Percentiles rank a stretch among this genome's conserved stretches.
Conservation (phyloP, 768 basidiomycete genomes). For the Pleurotus sapidus region DNA sequence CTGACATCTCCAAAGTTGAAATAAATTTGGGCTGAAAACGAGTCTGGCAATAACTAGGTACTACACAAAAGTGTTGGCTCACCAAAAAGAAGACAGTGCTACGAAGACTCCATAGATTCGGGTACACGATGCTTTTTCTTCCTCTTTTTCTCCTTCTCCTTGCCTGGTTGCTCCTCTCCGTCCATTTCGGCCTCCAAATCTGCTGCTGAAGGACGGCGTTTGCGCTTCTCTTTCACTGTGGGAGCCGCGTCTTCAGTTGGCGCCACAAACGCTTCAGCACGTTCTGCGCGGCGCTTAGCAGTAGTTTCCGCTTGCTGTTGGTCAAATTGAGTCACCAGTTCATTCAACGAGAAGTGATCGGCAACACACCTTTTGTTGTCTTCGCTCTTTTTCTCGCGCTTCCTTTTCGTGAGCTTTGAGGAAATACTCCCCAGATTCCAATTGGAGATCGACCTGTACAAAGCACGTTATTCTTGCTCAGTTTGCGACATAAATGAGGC, state of each 20-base stretch:
- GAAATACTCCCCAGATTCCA: slow-evolving; percentile 98
- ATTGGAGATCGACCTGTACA: slow-evolving; percentile 79
- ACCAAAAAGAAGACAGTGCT: not conserved
- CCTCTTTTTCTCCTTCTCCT: slow-evolving; percentile 27
- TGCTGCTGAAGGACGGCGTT: slow-evolving; percentile 37
- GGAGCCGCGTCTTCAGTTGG: slow-evolving; percentile 76
- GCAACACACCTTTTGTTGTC: slow-evolving; percentile 68
- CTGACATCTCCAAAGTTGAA: no score
- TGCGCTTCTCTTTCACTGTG: slow-evolving; percentile 77
- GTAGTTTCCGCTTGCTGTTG: slow-evolving; percentile 76
- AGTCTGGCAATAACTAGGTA: not conserved
- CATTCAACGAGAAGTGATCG: not conserved
- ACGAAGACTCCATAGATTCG: not conserved
- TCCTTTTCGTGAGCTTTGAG: slow-evolving; percentile 89
- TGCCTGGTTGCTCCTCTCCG: slow-evolving; percentile 32
- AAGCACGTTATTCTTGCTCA: not conserved
- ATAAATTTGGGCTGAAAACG: not conserved
- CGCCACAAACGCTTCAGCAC: slow-evolving; percentile 86
- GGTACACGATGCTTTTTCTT: slow-evolving; percentile 22
- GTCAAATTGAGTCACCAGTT: slow-evolving; percentile 2
- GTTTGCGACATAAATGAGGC: slow-evolving; percentile 8
- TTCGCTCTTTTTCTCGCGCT: slow-evolving; percentile 62
- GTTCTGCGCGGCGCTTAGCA: slow-evolving; percentile 69
- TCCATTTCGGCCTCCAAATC: slow-evolving; percentile 38
- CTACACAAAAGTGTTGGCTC: not conserved